phyloP scores from a whole-genome alignment of 2,329 filamentous ascomycete genomes.

The Teratosphaeria pseudoeucalypti region DNA sequence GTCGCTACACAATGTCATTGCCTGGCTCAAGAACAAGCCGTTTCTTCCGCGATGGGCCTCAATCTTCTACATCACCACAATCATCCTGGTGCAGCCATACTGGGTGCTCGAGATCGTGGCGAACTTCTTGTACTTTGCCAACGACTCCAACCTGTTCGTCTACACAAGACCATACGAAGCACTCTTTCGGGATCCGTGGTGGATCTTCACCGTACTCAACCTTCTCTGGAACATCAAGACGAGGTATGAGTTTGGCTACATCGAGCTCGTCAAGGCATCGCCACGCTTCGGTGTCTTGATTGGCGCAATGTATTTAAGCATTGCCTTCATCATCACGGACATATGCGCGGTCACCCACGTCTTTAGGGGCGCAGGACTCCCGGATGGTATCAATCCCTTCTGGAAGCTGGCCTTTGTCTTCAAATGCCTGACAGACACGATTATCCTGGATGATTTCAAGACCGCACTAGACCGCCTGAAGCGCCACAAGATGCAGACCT shows the following conservation, averaged over 20 bases:
- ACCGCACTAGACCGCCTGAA: conserved; percentile 41
- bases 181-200: conserved; percentile 56
- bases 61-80: conserved; percentile 47
- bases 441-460: conserved; percentile 60
- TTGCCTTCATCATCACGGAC: conserved; percentile 52
- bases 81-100: conserved; percentile 51
- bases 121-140: conserved; percentile 45
- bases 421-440: conserved; percentile 57
- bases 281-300: conserved; percentile 56
- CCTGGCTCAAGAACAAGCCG: conserved; percentile 57
- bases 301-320: conserved; percentile 48
- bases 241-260: conserved; percentile 47
- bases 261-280: conserved; percentile 49
- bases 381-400: conserved; percentile 54
- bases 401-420: conserved; percentile 56
- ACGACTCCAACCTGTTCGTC: conserved; percentile 36
- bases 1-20: conserved; percentile 55
- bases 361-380: conserved; percentile 16
- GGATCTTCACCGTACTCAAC: conserved; percentile 51
- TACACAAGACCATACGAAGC: conserved; percentile 50
- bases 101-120: conserved; percentile 57
- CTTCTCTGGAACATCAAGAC: conserved; percentile 54
- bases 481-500: conserved; percentile 32
- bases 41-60: conserved; percentile 38
- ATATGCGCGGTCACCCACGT: conserved; percentile 46